A percentile compares a stretch with the other conserved stretches of the same genome.
These are phyloP conservation scores for Sporothrix schenckii DNA, from an alignment of 2,329 filamentous ascomycete genomes.

Conservation along the genomic window DNA sequence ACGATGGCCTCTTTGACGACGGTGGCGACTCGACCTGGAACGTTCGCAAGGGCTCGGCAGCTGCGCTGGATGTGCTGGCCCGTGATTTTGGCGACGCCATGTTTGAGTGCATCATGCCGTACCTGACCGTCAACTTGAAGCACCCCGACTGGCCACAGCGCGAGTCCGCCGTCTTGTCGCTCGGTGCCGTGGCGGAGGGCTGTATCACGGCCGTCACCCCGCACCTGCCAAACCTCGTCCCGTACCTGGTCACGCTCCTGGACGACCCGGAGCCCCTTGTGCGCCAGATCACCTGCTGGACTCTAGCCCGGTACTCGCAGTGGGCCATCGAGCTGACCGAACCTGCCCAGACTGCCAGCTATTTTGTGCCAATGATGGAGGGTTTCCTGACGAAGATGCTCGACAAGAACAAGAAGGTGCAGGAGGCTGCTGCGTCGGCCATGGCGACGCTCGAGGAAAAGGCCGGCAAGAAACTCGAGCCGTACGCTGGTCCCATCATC, in stretches of 20 bases:
- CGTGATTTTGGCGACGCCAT: constrained; percentile 85
- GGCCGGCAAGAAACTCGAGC: constrained; percentile 75
- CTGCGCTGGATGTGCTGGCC: constrained; percentile 90
- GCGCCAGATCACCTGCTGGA: constrained; percentile 97
- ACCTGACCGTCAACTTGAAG: constrained; percentile 84
- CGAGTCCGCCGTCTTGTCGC: constrained; percentile 89
- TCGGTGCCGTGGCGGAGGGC: constrained; percentile 92
- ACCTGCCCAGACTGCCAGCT: constrained; percentile 68
- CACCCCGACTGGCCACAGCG: constrained; percentile 89
- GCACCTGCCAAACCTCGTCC: constrained; percentile 85
- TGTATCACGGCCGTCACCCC: constrained; percentile 89
- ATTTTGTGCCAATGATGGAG: constrained; percentile 96
- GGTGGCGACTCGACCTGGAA: constrained; percentile 95
- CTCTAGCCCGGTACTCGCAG: constrained; percentile 85
- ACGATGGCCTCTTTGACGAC: constrained; percentile 73
- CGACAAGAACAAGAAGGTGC: constrained; percentile 95
- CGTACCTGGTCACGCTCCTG: constrained; percentile 84
- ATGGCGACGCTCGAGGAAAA: constrained; percentile 97
- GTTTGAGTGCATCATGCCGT: constrained; percentile 89
- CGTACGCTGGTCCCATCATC: constrained; percentile 87
- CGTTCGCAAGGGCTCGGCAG: constrained; percentile 93
- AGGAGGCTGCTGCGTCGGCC: constrained; percentile 92
- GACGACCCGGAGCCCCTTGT: constrained; percentile 87
- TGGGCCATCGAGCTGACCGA: constrained; percentile 82
- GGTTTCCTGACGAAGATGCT: constrained; percentile 93